Evolutionary conservation across 1,284 basidiomycete genomes (phyloP), one percentile per base, ranked within the genome.

Genomic region (Ceratobasidium sp.): DNA sequence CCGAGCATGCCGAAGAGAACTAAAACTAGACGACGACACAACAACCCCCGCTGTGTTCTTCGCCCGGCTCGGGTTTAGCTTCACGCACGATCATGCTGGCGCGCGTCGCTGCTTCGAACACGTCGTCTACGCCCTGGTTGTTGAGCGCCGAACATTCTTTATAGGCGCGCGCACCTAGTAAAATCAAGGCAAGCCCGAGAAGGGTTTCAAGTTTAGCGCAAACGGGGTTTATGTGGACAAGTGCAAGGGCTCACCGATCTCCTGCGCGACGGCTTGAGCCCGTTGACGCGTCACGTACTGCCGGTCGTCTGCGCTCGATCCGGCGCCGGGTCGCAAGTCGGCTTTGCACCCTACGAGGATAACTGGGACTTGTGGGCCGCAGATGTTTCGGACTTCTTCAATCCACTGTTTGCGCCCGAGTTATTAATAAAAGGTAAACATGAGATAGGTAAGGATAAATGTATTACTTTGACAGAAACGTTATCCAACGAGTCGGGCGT

Each of bases 401-500:
- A 97, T 98, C 97, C 97, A 99, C 94, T 97, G 83, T 38, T 69
- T 69, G 79, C 38, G 20, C 13, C 44, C 3, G 50, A 46, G 67
- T 17, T 75, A 81, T n/a, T n/a, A n/a, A n/a, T n/a, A n/a, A 57
- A 46, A 23, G 40, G 15, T 15, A 62, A 73, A 48, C n/a, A 10
- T 15, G 69, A 5, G 66, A 38, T 23, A 61, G 48, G 38, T 33
- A 42, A 12, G 20, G 15, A 65, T 62, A 40, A 40, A n/a, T 42
- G 3, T 15, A 54, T 40, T 20, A 93, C 95, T 90, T 99, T 98
- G 80, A 93, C 92, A 23, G 92, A 90, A 23, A 99, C 97, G 85
- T 99, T 99, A 81, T 99, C 97, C 79, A 99, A 87, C 67, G 96
- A 97, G 86, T 99, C 97, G 40, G 96, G 96, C 26, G 96, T 96